A percentile compares a stretch with the other conserved stretches of the same genome.
phyloP scores from a whole-genome alignment of 371 early-diverging fungal species.

The Amoeboaphelidium occidentale region DNA sequence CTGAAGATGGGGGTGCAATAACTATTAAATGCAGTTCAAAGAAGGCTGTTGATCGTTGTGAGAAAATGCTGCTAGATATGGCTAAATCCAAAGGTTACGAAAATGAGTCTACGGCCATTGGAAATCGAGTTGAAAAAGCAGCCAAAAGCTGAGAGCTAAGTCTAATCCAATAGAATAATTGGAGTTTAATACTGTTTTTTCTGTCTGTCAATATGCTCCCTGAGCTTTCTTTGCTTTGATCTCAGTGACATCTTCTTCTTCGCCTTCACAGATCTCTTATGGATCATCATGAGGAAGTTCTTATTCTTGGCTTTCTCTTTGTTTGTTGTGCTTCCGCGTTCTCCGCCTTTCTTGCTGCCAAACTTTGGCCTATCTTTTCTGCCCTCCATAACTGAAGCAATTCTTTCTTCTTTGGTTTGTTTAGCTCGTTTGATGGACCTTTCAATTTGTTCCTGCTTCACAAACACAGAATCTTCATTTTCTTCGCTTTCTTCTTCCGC shows the following conservation, averaged over 20 bases:
- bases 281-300: conserved; percentile 79
- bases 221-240: conserved; percentile 23
- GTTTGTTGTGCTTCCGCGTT: conserved; percentile 58
- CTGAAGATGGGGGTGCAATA: too few relatives aligned
- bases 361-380: conserved; percentile 77
- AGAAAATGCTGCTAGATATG: too few relatives aligned
- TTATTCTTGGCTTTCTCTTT: conserved; percentile 54
- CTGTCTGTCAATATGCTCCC: background rate
- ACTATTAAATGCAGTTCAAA: too few relatives aligned
- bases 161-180: too few relatives aligned
- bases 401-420: conserved; percentile 65
- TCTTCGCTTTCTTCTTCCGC: conserved; percentile 25
- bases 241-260: conserved; percentile 58
- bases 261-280: conserved; percentile 50
- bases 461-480: conserved; percentile 8
- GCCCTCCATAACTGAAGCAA: conserved; percentile 53
- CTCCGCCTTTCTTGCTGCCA: conserved; percentile 59
- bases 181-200: too few relatives aligned
- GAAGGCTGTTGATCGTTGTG: too few relatives aligned
- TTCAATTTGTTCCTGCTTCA: background rate
- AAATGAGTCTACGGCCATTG: too few relatives aligned
- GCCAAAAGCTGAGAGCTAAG: too few relatives aligned
- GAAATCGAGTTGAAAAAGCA: too few relatives aligned
- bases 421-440: conserved; percentile 41
- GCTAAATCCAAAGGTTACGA: too few relatives aligned